These are phyloP conservation scores for Rhododendron williamsianum DNA, from an alignment of 148 eudicot species.

Conservation along the genomic window DNA sequence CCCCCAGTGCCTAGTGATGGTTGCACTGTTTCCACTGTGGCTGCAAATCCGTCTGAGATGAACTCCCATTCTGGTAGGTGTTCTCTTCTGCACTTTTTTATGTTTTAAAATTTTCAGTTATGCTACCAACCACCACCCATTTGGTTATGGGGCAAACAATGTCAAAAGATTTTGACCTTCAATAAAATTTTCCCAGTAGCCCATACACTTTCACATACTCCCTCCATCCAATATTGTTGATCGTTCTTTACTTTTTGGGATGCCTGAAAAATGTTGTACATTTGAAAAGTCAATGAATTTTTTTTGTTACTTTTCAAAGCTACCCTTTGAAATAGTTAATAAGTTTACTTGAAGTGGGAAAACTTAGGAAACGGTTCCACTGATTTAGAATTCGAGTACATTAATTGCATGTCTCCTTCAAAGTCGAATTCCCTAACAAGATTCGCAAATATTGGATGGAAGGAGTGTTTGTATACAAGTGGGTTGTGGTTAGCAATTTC, in stretches of 20 bases:
- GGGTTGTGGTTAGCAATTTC: neutral
- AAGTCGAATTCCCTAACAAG: neutral
- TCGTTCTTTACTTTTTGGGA: neutral
- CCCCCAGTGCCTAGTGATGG: slow-evolving; percentile 29
- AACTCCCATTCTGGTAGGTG: slow-evolving; percentile 47
- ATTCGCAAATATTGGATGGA: neutral
- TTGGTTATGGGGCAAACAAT: neutral
- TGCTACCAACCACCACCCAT: neutral
- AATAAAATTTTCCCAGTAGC: neutral
- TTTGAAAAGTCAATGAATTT: neutral
- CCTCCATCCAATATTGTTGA: neutral
- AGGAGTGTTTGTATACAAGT: neutral
- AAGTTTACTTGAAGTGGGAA: neutral
- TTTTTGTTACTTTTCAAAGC: neutral
- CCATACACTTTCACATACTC: neutral
- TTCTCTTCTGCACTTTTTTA: neutral
- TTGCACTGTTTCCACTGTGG: slow-evolving; percentile 20
- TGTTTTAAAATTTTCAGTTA: neutral
- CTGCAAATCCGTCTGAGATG: slow-evolving; percentile 24
- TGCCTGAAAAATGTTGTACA: neutral
- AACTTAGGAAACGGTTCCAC: neutral
- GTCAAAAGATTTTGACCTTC: neutral
- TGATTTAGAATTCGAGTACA: neutral
- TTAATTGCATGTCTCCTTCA: neutral
- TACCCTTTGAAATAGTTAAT: neutral